Base-by-base conservation (phyloP, 2,329 filamentous ascomycete species). In the Pseudopithomyces chartarum region DNA sequence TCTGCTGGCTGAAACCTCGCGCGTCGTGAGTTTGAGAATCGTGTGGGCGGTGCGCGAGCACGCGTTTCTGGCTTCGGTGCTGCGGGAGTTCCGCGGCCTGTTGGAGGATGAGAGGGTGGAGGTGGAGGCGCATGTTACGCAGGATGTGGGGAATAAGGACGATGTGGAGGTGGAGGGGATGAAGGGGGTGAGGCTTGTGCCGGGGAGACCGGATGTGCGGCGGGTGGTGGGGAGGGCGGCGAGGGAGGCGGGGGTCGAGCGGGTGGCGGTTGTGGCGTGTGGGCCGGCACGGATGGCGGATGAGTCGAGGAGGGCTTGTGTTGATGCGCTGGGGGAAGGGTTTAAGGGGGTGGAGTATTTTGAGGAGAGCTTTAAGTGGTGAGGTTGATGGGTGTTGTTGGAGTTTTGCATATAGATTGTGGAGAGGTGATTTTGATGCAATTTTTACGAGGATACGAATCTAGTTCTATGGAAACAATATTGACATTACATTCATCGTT, bases 351-450 rank as follows among this genome's bases (percentile, higher is more conserved):
- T 82, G 10, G 74, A 77, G 48, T 82, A 81, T 61, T 75, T 80
- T 38, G 80, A 82, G 59, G 80, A 82, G 60, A 77, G 75, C 12
- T 82, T 81, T 58, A 76, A 76, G 57, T 80, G 84, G 74, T 73
- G 60, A 55, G 46, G 26, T 26, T 6, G 39, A 43, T 19, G 11
- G 19, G 26, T 26, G 19, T 23, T 40, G 12, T 20, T 10, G 17
- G 19, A 20, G 7, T 10, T 38, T 38, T 38, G 34, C 13, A 3
- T 38, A 13, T 29, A 4, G 26, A 29, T 29, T 29, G 4, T 29
- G 26, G 26, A 8, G 8, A 4, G 4, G 26, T 8, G 8, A 8
- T 8, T 5, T 29, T 29, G 26, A 29, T 29, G 26, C 26, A 4
- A 29, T 29, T 4, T 29, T 8, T 29, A 29, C 8, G 26, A 29